A percentile compares a stretch with the other conserved stretches of the same genome.
Evolutionary conservation across 2,329 filamentous ascomycete species (phyloP).

Genomic region (Elsinoe batatas): DNA sequence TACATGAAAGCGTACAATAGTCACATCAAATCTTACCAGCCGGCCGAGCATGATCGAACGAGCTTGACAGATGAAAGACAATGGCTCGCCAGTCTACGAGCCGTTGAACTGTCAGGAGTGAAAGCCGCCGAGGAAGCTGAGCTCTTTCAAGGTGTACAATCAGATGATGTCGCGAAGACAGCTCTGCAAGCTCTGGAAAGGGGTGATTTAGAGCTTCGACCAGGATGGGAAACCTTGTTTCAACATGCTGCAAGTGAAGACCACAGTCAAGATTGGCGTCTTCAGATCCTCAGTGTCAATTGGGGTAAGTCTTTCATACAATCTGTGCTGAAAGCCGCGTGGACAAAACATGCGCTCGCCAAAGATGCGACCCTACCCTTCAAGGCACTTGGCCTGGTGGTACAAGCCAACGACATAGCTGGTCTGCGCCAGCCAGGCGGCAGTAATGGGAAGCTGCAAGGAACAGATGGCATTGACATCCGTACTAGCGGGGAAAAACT

Average conservation of each 20-base stretch:
- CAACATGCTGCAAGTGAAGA: not conserved
- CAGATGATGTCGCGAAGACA: constrained; percentile 22
- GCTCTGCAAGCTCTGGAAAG: constrained; percentile 23
- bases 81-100: constrained; percentile 29
- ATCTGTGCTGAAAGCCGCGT: constrained; percentile 15
- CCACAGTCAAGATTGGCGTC: not conserved
- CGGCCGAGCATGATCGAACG: constrained; percentile 22
- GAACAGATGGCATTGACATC: constrained; percentile 20
- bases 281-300: constrained; percentile 38
- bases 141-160: constrained; percentile 32
- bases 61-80: constrained; percentile 28
- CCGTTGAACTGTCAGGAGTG: constrained; percentile 34
- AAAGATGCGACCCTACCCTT: not conserved
- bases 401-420: constrained; percentile 29
- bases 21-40: constrained; percentile 26
- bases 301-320: constrained; percentile 38
- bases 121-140: constrained; percentile 29
- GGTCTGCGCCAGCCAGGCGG: constrained; percentile 20
- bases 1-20: constrained; percentile 33
- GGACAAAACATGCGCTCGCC: not conserved
- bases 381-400: constrained; percentile 16
- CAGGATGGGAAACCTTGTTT: constrained; percentile 29
- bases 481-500: constrained; percentile 35
- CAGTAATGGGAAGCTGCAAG: constrained; percentile 23
- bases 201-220: constrained; percentile 28